A percentile compares a stretch with the other conserved stretches of the same genome.
phyloP scores from a whole-genome alignment of 2,329 filamentous ascomycete genomes.

The Penicillium paneum region DNA sequence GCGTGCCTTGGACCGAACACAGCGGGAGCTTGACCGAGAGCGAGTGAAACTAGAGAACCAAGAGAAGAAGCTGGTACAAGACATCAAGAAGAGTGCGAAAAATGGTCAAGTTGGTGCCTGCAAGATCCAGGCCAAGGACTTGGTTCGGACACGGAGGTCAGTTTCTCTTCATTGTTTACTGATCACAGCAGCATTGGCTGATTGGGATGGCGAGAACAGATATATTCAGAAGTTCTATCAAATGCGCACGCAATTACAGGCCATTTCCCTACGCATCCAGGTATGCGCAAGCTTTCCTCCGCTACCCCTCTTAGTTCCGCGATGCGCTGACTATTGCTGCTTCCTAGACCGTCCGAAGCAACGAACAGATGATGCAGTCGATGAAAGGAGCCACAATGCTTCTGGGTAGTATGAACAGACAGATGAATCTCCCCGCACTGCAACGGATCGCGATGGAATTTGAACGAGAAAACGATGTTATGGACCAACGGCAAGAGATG shows the following conservation, averaged over 20 bases:
- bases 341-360: constrained; percentile 83
- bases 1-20: constrained; percentile 93
- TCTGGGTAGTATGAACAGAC: constrained; percentile 92
- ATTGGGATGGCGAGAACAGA: constrained; percentile 45
- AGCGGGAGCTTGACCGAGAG: constrained; percentile 92
- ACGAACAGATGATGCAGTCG: constrained; percentile 99
- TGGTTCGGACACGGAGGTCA: constrained; percentile 82
- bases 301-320: not conserved
- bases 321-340: constrained; percentile 9
- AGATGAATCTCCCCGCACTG: constrained; percentile 93
- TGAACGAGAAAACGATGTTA: constrained; percentile 97
- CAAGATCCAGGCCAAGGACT: constrained; percentile 96
- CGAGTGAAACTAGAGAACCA: constrained; percentile 95
- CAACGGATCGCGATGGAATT: constrained; percentile 99
- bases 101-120: constrained; percentile 98
- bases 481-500: constrained; percentile 99
- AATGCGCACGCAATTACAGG: constrained; percentile 95
- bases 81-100: constrained; percentile 98
- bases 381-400: constrained; percentile 97
- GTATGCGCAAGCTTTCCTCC: constrained; percentile 46
- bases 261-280: constrained; percentile 92
- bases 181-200: constrained; percentile 1
- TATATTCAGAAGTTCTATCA: constrained; percentile 98
- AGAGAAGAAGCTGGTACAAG: constrained; percentile 91
- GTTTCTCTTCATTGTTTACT: constrained; percentile 9